These are phyloP conservation scores for Geotrichum armillariae DNA, from an alignment of 1,139 yeast genomes.

Conservation along the genomic window DNA sequence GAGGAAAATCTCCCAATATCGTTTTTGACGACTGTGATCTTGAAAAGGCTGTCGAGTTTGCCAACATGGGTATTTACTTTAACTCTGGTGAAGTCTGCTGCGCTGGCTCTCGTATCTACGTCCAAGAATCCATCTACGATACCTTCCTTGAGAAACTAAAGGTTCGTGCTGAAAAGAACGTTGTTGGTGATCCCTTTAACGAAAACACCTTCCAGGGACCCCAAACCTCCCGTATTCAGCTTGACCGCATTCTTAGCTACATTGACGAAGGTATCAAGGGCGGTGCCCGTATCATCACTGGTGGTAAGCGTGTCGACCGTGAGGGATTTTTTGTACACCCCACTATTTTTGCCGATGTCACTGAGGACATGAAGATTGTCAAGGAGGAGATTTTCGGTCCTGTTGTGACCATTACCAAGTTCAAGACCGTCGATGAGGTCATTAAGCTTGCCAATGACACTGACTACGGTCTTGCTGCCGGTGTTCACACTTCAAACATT, in stretches of 20 bases:
- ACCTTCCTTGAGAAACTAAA: conserved; percentile 56
- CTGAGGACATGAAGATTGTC: conserved; percentile 64
- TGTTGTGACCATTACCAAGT: conserved; percentile 72
- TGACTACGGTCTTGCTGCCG: conserved; percentile 82
- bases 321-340: conserved; percentile 82
- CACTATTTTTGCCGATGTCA: conserved; percentile 73
- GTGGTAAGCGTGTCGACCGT: conserved; percentile 63
- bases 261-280: conserved; percentile 71
- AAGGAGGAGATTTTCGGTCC: conserved; percentile 89
- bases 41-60: conserved; percentile 56
- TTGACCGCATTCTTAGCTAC: conserved; percentile 70
- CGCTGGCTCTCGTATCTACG: conserved; percentile 79
- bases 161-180: conserved; percentile 48
- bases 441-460: conserved; percentile 69
- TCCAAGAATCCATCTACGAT: conserved; percentile 75
- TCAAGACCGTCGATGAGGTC: conserved; percentile 70
- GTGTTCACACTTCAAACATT: conserved; percentile 68
- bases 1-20: conserved; percentile 83
- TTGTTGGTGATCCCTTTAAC: conserved; percentile 76
- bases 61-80: conserved; percentile 62
- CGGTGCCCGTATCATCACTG: conserved; percentile 74
- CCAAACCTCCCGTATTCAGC: conserved; percentile 74
- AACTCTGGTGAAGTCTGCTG: conserved; percentile 87
- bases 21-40: conserved; percentile 72
- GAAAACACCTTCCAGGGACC: conserved; percentile 78